Base-by-base conservation (phyloP, 495 filamentous ascomycete species). In the Daldinia decipiens region DNA sequence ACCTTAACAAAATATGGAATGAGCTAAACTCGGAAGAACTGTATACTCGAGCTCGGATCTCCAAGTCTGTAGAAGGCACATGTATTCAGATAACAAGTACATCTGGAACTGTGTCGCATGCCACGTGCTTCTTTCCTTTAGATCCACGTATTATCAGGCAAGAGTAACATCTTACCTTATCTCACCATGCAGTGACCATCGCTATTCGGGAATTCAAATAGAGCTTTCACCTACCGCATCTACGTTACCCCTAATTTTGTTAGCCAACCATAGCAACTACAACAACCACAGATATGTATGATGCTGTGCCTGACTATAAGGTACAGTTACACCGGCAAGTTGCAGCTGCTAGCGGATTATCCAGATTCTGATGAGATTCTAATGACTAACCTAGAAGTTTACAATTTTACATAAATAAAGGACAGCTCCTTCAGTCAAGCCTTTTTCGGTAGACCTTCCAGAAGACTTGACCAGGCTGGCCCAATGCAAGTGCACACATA, bases 1-100 rank as follows among this genome's bases (percentile, higher is more conserved):
- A n/a, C 27, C 62, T 59, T 59, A 72, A 67, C 68, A 71, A 67
- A 71, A 71, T 57, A 58, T 32, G 12, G 32, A 17, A 52, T n/a
- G 6, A 63, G 29, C 53, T 47, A 27, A 59, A 56, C 59, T 72
- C 63, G 63, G 69, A 67, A 38, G 32, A 66, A 34, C 7, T 24
- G 21, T 29, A 19, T 40, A 21, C 38, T 62, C 12, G 4, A 54
- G 34, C 63, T 71, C 68, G 63, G 58, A 71, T 67, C 52, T 71
- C 68, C 68, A 63, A 71, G 31, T 26, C 39, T 15, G 39, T 40
- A 2, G 15, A 45, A 17, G 17, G n/a, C 6, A 43, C 3, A n/a
- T n/a, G n/a, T n/a, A n/a, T n/a, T n/a, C 17, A 45, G 32, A 34
- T 34, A 34, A 11, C 9, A 34, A 0, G 32, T 36, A 45, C 40